A percentile compares a stretch with the other conserved stretches of the same genome.
Conservation (phyloP, 2,329 filamentous ascomycete genomes). For the Microcyclospora pomicola region DNA sequence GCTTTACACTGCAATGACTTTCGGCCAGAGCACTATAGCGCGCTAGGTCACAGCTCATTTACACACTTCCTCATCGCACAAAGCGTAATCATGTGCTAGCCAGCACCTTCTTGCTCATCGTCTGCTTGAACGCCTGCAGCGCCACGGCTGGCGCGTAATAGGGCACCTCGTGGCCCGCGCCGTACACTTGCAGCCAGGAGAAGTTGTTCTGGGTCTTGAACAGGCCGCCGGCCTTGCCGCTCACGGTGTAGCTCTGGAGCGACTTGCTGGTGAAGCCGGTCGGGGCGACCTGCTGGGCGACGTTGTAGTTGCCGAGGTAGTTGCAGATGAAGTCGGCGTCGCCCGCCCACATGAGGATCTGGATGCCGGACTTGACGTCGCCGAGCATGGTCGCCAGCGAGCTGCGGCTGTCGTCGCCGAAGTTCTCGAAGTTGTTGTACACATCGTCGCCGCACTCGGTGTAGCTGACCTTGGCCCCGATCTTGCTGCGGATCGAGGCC, state of each 20-base stretch:
- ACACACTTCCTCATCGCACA: too few relatives aligned
- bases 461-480: conserved; percentile 33
- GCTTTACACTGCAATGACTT: too few relatives aligned
- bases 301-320: conserved; percentile 36
- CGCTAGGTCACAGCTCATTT: too few relatives aligned
- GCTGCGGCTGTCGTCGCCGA: conserved; percentile 22
- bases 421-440: conserved; percentile 26
- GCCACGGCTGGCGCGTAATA: conserved; percentile 29
- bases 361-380: conserved; percentile 27
- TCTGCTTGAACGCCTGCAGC: conserved; percentile 36
- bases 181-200: conserved; percentile 24
- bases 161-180: conserved; percentile 31
- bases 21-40: too few relatives aligned
- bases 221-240: conserved; percentile 33
- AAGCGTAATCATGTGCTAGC: too few relatives aligned
- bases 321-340: conserved; percentile 48
- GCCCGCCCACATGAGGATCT: conserved; percentile 41
- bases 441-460: conserved; percentile 23
- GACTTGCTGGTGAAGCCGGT: neutral
- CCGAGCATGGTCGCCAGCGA: neutral
- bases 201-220: conserved; percentile 40
- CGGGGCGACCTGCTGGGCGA: neutral
- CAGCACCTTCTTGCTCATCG: conserved; percentile 20
- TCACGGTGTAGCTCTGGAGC: conserved; percentile 32
- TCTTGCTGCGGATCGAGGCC: conserved; percentile 26